These are phyloP conservation scores for Vitis labrusca DNA, from an alignment of 164 flowering plant genomes.

Conservation along the genomic window DNA sequence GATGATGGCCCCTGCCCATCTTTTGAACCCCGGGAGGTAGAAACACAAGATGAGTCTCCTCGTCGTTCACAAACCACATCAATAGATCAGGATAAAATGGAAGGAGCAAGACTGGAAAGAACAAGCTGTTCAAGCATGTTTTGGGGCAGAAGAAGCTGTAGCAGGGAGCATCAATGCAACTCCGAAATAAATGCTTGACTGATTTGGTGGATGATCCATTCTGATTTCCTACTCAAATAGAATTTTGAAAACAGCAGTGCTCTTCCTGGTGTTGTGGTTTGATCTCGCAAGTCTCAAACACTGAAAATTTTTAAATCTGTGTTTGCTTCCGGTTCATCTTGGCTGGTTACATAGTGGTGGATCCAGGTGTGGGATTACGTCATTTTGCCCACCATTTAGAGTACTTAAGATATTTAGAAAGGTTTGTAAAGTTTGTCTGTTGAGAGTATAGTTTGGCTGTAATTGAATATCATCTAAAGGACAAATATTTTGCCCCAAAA, in stretches of 20 bases:
- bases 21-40: conserved; percentile 54
- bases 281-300: neutral
- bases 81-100: conserved; percentile 56
- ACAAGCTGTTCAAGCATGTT: conserved; percentile 88
- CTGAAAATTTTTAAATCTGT: conserved; percentile 5
- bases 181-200: conserved; percentile 79
- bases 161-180: conserved; percentile 93
- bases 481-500: neutral
- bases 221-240: neutral
- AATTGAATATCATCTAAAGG: conserved; percentile 7
- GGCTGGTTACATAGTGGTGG: conserved; percentile 16
- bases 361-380: neutral
- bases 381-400: neutral
- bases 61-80: conserved; percentile 36
- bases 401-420: neutral
- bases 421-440: conserved; percentile 15
- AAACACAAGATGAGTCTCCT: conserved; percentile 56
- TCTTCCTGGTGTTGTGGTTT: neutral
- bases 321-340: conserved; percentile 13
- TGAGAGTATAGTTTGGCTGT: conserved; percentile 10
- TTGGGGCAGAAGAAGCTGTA: conserved; percentile 94
- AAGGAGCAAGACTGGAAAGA: conserved; percentile 62
- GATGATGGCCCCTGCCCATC: conserved; percentile 71
- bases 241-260: neutral
- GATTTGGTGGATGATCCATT: conserved; percentile 2